Conservation (phyloP, 495 filamentous ascomycete species). For the Xylaria intraflava region DNA sequence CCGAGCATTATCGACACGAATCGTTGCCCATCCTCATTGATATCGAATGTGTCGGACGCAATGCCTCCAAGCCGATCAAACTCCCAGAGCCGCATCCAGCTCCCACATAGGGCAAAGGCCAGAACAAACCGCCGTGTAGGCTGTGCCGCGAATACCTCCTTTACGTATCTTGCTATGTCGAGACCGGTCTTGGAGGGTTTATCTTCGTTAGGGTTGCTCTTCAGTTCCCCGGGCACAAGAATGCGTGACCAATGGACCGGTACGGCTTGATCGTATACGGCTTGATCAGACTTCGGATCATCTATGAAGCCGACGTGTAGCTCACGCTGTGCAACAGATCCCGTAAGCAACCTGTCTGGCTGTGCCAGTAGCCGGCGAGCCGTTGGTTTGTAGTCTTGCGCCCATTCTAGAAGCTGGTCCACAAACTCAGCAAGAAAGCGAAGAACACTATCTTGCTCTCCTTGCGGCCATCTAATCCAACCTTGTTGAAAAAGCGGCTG, state of each 20-base stretch:
- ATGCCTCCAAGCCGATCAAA: conserved; percentile 45
- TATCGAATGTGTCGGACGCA: conserved; percentile 40
- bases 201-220: conserved; percentile 39
- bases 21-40: conserved; percentile 41
- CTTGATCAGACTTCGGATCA: no score
- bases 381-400: conserved; percentile 10
- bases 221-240: conserved; percentile 41
- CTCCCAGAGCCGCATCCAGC: conserved; percentile 31
- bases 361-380: conserved; percentile 20
- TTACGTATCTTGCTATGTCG: conserved; percentile 37
- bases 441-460: conserved; percentile 30
- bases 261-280: no score
- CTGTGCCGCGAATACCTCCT: conserved; percentile 40
- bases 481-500: conserved; percentile 22
- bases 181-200: conserved; percentile 31
- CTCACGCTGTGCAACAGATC: conserved; percentile 35
- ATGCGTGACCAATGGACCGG: conserved; percentile 45
- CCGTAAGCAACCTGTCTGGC: conserved; percentile 30
- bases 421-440: conserved; percentile 27
- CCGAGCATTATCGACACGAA: conserved; percentile 42
- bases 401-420: conserved; percentile 22
- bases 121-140: conserved; percentile 42
- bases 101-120: conserved; percentile 38
- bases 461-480: conserved; percentile 27
- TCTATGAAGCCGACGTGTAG: conserved; percentile 42